A percentile compares a stretch with the other conserved stretches of the same genome.
phyloP scores from a whole-genome alignment of 306 rosid species.

The Cotoneaster glaucophyllus region DNA sequence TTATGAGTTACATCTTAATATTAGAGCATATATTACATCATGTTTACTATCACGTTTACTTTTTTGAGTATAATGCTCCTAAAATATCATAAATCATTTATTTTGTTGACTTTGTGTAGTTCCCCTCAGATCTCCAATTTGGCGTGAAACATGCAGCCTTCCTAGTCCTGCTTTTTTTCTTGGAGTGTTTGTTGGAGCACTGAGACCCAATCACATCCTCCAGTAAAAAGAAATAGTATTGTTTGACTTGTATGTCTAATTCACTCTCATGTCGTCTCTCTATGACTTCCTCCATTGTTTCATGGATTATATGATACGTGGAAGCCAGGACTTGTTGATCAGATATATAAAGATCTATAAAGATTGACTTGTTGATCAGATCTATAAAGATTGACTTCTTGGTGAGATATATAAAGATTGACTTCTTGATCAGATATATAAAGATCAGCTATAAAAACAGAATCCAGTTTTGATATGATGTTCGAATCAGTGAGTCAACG shows the following conservation, averaged over 20 bases:
- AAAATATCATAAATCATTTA: background rate
- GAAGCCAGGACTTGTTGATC: background rate
- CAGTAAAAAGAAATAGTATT: background rate
- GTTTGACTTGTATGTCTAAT: background rate
- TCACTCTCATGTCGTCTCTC: background rate
- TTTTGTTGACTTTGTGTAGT: too few relatives aligned
- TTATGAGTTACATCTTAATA: too few relatives aligned
- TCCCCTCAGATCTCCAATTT: background rate
- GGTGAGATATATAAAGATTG: too few relatives aligned
- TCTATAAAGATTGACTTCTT: too few relatives aligned
- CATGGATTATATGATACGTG: background rate
- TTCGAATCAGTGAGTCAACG: too few relatives aligned
- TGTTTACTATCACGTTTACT: too few relatives aligned
- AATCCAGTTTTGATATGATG: too few relatives aligned
- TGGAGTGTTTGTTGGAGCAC: conserved; percentile 31
- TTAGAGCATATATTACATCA: too few relatives aligned
- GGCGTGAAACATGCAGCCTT: background rate
- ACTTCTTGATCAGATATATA: background rate
- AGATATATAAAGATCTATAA: too few relatives aligned
- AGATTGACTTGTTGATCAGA: too few relatives aligned
- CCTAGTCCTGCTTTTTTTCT: background rate
- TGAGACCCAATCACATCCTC: conserved; percentile 18
- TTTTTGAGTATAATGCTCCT: too few relatives aligned
- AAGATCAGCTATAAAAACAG: too few relatives aligned
- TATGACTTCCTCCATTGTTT: background rate